Base-by-base conservation (phyloP, 2,329 filamentous ascomycete genomes). In the Aspergillus quadricinctus region DNA sequence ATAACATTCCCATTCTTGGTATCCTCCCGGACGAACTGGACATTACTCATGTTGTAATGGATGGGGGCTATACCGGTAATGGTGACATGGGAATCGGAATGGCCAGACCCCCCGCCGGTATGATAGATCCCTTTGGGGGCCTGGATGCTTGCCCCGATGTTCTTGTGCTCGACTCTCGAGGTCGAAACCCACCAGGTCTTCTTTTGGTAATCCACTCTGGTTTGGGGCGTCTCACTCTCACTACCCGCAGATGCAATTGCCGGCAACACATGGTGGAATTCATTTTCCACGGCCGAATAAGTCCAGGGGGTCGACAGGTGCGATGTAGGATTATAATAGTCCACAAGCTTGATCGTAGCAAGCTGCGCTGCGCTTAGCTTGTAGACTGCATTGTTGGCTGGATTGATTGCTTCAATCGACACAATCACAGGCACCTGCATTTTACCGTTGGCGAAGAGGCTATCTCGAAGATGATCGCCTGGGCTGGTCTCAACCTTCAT, bases 371-470 rank as follows among this genome's bases (percentile, higher is more conserved):
- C 11, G 11, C 11, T 40, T 7, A 40, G 35, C 1, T 3, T 11
- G 35, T 40, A 3, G 35, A 1, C 1, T 40, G 3, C 11, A 40
- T 1, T 2, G 11, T 2, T 40, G 11, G 3, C 2, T 4, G 11
- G 35, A 4, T 14, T n/a, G 35, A n/a, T 17, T n/a, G 51, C 51
- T 31, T 17, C 25, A 19, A 53, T 37, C 25, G n/a, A 23, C 9
- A 48, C 28, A 48, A 31, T 23, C 3, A 48, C 51, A 21, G 51
- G 40, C 3, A 48, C 51, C 27, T 53, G 51, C 51, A 53, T 53
- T 14, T 41, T 17, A 28, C 51, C 27, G 23, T 53, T 53, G 40
- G 51, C 51, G 35, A 29, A 53, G 14, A 53, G 40, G n/a, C 14
- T 14, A n/a, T 53, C 51, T 9, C 27, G n/a, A 17, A 7, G 21